Conservation (phyloP, 2,329 filamentous ascomycete species). For the Penicillium sp. region DNA sequence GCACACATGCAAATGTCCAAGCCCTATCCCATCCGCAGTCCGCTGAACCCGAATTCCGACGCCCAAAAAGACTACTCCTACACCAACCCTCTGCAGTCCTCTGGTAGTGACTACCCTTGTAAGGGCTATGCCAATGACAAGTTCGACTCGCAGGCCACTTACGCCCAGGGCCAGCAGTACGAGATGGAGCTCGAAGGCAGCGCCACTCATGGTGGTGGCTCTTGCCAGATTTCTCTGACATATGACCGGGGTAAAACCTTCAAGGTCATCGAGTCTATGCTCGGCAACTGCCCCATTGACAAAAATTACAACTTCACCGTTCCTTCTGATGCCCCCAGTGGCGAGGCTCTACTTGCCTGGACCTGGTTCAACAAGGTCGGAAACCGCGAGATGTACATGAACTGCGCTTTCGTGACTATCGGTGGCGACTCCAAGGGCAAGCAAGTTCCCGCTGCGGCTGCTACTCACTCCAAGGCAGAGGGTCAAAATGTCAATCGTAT, state of each 20-base stretch:
- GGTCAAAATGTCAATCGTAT: constrained; percentile 4
- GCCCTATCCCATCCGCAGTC: constrained; percentile 54
- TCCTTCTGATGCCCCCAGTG: constrained; percentile 60
- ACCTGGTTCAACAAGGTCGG: constrained; percentile 74
- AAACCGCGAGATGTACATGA: constrained; percentile 85
- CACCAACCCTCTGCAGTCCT: constrained; percentile 60
- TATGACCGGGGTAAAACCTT: constrained; percentile 70
- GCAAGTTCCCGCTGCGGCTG: constrained; percentile 2
- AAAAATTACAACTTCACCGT: constrained; percentile 64
- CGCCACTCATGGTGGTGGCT: constrained; percentile 66
- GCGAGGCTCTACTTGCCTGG: constrained; percentile 69
- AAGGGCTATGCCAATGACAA: constrained; percentile 61
- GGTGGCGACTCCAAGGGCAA: constrained; percentile 21
- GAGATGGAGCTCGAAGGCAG: constrained; percentile 63
- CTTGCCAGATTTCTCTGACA: constrained; percentile 72
- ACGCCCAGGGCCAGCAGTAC: constrained; percentile 60
- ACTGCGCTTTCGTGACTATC: constrained; percentile 71
- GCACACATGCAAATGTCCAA: constrained; percentile 57
- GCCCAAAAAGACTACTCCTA: constrained; percentile 67
- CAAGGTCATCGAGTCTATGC: constrained; percentile 64
- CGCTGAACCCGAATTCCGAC: constrained; percentile 46
- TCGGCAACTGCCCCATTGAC: constrained; percentile 55
- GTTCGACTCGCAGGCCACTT: constrained; percentile 59
- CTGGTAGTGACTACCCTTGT: constrained; percentile 70
- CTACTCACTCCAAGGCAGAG: neutral